Conservation (phyloP, 2,329 filamentous ascomycete genomes). For the Aspergillus thermomutatus region DNA sequence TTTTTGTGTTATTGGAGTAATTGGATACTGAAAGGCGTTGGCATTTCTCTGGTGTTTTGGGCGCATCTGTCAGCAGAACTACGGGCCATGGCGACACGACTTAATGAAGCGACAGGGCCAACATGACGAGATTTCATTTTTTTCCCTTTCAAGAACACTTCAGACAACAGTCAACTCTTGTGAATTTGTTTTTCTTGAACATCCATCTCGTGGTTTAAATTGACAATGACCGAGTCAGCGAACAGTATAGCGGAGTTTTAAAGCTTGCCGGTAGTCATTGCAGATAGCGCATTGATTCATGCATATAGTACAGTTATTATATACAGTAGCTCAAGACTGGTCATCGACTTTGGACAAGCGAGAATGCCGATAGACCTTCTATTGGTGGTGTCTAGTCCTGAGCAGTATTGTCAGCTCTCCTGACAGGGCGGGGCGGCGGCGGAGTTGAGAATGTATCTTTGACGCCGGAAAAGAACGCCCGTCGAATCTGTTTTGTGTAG, state of each 20-base stretch:
- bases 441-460: constrained; percentile 32
- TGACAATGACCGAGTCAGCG: not conserved
- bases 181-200: constrained; percentile 6
- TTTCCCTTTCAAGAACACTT: constrained; percentile 8
- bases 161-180: constrained; percentile 8
- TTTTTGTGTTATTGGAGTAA: constrained; percentile 5
- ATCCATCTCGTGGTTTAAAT: constrained; percentile 10
- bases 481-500: constrained; percentile 27
- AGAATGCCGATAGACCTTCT: not conserved
- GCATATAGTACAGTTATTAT: not conserved
- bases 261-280: not conserved
- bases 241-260: not conserved
- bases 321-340: not conserved
- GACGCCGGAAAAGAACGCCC: constrained; percentile 30
- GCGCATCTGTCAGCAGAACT: constrained; percentile 15
- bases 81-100: constrained; percentile 21
- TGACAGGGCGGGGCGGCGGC: constrained; percentile 25
- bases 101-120: constrained; percentile 23
- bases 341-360: not conserved
- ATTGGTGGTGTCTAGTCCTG: not conserved
- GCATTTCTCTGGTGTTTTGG: constrained; percentile 21
- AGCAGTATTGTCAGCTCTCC: constrained; percentile 14
- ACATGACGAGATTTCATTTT: constrained; percentile 15
- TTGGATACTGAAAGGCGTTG: constrained; percentile 17
- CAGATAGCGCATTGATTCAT: not conserved